A percentile compares a stretch with the other conserved stretches of the same genome.
Evolutionary conservation across 2,329 filamentous ascomycete species (phyloP).

Genomic region (Fusarium veterinarium): DNA sequence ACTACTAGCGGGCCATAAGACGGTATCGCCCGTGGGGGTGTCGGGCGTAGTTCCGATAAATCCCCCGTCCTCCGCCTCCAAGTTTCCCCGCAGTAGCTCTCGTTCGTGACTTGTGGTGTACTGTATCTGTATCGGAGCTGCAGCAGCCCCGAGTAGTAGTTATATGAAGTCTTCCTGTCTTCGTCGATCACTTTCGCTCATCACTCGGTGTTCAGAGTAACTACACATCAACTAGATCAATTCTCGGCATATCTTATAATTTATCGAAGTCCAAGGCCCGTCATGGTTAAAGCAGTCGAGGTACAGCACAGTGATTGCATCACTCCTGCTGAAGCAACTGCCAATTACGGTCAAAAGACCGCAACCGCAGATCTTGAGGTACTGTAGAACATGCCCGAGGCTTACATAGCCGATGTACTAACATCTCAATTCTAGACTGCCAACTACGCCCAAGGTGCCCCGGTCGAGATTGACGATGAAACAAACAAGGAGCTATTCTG

Average conservation of each 20-base stretch:
- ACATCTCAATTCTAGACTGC: not conserved
- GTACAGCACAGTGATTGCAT: not conserved
- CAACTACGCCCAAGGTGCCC: not conserved
- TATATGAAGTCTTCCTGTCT: not conserved
- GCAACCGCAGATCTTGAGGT: not conserved
- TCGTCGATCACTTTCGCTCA: not conserved
- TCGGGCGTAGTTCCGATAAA: not conserved
- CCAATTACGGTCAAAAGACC: not conserved
- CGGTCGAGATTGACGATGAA: not conserved
- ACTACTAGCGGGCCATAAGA: not conserved
- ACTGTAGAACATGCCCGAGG: fast-evolving
- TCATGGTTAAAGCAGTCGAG: not conserved
- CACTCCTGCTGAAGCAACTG: not conserved
- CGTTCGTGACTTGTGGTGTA: not conserved
- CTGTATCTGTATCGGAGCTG: not conserved
- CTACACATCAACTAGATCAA: not conserved
- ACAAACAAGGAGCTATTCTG: not conserved
- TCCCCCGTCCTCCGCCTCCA: not conserved
- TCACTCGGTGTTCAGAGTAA: not conserved
- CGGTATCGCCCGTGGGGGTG: not conserved
- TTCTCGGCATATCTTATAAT: too few relatives aligned
- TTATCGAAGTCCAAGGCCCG: not conserved
- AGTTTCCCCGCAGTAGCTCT: not conserved
- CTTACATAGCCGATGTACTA: not conserved
- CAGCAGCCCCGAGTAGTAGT: not conserved